Evolutionary conservation across 306 rosid species (phyloP), one percentile per base, ranked within the genome.

Genomic region (Ammopiptanthus mongolicus): DNA sequence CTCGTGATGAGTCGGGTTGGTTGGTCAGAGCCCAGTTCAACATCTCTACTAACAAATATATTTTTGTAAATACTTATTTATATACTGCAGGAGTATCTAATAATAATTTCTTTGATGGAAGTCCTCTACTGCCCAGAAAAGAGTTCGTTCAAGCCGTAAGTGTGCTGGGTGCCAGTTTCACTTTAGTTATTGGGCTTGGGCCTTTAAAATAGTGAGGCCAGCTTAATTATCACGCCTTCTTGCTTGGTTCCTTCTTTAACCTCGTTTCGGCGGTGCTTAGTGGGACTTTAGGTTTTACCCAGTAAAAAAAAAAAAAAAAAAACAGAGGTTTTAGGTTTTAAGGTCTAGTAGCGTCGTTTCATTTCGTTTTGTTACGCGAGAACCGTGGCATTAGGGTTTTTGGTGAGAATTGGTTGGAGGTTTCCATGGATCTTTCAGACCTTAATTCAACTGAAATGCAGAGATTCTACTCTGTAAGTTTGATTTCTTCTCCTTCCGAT

Each of bases 371-470:
- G 4, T 48, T 69, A 33, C 25, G 11, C 31, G 31, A 1, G 21
- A 33, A 29, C 25, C 3, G 51, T 34, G 19, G 58, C 21, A 29
- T 22, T 69, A 78, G 86, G 83, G 86, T 79, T 83, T 74, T 69
- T 51, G 61, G 61, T 47, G 61, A 46, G 53, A 41, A 50, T 60
- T 60, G 2, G 28, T 48, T 41, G 72, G 9, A 37, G 33, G 55
- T 12, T 41, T 67, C 61, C 79, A 95, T 95, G 99, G 99, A 95
- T 84, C 83, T 87, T 65, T 90, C 97, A 42, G 57, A 80, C 1
- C 72, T 87, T 4, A 86, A 85, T 69, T 83, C 86, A 21, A 56
- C 92, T 17, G 99, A 95, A 48, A 53, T 95, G 65, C 86, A 88
- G 80, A 84, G 69, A 1, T 85, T 95, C 47, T 90, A 90, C 77